These are phyloP conservation scores for Lasiodiplodia sp. DNA, from an alignment of 2,329 filamentous ascomycete species.

Conservation along the genomic window DNA sequence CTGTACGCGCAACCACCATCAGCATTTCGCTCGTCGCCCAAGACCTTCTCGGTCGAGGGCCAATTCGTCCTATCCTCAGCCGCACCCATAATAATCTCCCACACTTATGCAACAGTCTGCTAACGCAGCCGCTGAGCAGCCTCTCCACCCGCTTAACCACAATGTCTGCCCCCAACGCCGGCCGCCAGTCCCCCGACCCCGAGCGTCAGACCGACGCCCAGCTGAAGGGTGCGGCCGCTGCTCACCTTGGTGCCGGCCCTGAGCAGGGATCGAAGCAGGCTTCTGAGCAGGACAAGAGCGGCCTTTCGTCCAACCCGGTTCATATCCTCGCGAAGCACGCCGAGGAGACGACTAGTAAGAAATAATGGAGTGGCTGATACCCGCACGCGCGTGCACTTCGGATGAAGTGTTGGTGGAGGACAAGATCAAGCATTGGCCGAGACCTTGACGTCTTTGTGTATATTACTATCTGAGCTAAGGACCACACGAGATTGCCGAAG, in stretches of 20 bases:
- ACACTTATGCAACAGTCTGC: not conserved
- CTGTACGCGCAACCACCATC: slow-evolving; percentile 12
- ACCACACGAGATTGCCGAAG: not conserved
- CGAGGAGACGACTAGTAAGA: slow-evolving; percentile 68
- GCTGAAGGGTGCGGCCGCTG: slow-evolving; percentile 64
- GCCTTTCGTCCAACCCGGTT: slow-evolving; percentile 70
- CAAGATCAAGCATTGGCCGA: too few species aligned
- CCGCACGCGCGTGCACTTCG: not conserved
- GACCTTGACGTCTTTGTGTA: not conserved
- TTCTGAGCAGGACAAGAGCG: slow-evolving; percentile 57
- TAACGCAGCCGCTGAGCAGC: slow-evolving; percentile 23
- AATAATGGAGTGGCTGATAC: slow-evolving; percentile 14
- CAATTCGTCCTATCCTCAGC: not conserved
- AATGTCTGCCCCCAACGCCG: slow-evolving; percentile 72
- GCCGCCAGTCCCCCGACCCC: slow-evolving; percentile 80
- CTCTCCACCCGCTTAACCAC: slow-evolving; percentile 44
- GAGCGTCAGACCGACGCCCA: slow-evolving; percentile 72
- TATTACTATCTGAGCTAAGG: not conserved
- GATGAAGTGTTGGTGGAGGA: not conserved
- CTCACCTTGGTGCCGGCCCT: slow-evolving; percentile 57
- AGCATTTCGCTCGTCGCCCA: not conserved
- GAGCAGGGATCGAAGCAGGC: slow-evolving; percentile 58
- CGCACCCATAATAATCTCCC: not conserved
- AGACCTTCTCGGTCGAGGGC: not conserved
- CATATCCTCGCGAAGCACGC: slow-evolving; percentile 68